phyloP scores from a whole-genome alignment of 225 moss, liverwort and hornwort species.

The Ulota crispa region DNA sequence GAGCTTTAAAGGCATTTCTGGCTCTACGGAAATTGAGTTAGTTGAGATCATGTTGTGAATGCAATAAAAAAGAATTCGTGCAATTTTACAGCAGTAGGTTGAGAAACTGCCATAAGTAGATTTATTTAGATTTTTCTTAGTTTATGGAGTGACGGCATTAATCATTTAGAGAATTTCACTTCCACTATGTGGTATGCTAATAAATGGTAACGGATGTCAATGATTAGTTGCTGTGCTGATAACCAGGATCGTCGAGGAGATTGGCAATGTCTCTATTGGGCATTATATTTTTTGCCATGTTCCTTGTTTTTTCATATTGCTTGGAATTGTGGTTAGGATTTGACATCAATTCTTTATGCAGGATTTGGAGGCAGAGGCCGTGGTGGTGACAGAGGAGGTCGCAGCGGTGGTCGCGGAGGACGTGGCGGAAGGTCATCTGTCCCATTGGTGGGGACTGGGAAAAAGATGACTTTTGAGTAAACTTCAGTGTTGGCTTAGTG shows the following conservation, averaged over 20 bases:
- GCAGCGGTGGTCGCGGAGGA: slow-evolving; percentile 54
- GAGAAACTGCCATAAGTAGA: neutral
- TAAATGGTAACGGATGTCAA: neutral
- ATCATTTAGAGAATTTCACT: neutral
- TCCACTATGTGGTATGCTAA: neutral
- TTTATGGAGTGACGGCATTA: accelerated
- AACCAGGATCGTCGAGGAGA: neutral
- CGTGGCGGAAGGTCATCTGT: slow-evolving; percentile 48
- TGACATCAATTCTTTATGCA: neutral
- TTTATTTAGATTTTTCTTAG: too few species aligned
- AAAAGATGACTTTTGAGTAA: slow-evolving; percentile 55
- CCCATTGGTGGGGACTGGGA: slow-evolving; percentile 45
- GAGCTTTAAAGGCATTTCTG: neutral
- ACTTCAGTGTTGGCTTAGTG: neutral
- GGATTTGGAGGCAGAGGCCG: slow-evolving; percentile 59
- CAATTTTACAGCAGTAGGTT: neutral
- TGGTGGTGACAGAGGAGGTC: slow-evolving; percentile 53
- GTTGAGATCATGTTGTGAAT: too few species aligned
- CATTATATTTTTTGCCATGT: neutral
- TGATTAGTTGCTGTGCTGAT: neutral
- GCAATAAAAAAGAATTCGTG: neutral
- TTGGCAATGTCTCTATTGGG: neutral
- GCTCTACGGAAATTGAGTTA: neutral
- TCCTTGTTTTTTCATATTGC: accelerated
- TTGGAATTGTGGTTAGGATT: neutral